Base-by-base conservation (phyloP, 139 green algal genomes). In the Astrephomene gubernaculifera region DNA sequence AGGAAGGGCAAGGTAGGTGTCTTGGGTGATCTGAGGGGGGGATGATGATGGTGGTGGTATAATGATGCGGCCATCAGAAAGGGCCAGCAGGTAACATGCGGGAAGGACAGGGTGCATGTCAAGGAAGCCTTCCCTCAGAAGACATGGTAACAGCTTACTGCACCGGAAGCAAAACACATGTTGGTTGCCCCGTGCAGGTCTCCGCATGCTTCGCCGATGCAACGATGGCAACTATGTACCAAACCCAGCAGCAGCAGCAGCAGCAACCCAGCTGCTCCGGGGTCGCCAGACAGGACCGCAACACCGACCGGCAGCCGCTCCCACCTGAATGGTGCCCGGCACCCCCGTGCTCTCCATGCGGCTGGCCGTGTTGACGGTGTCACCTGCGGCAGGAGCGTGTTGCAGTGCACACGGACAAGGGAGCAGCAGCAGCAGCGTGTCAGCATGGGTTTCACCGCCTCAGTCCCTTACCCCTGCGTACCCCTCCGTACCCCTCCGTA, bases 301-400 rank as follows among this genome's bases (percentile, higher is more conserved):
- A n/a, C n/a, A n/a, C n/a, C n/a, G n/a, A n/a, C n/a, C n/a, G n/a
- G n/a, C n/a, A n/a, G n/a, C n/a, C n/a, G n/a, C n/a, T n/a, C 49
- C 27, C 36, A 84, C 78, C 71, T 90, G 86, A 19, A 91, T 89
- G 35, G n/a, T 24, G 25, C 75, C 83, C 4, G 83, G 78, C 7
- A 87, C 52, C 38, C 83, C 78, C 35, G 83, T 91, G 54, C 44
- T 79, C 78, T 92, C 88, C 88, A 92, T 92, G 10, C 70, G 41
- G 39, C 70, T 87, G 68, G 73, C 73, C 2, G 73, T 81, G 73
- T 91, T 91, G 72, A 92, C 83, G 4, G 83, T 86, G 64, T 79
- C 80, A 35, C 80, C 64, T 75, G 68, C 39, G 24, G n/a, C n/a
- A 27, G 57, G 57, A 27, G 57, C 57, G 57, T 9, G 17, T 33